These are phyloP conservation scores for Larix sibirica DNA, from an alignment of 83 land plant genomes.

Conservation along the genomic window DNA sequence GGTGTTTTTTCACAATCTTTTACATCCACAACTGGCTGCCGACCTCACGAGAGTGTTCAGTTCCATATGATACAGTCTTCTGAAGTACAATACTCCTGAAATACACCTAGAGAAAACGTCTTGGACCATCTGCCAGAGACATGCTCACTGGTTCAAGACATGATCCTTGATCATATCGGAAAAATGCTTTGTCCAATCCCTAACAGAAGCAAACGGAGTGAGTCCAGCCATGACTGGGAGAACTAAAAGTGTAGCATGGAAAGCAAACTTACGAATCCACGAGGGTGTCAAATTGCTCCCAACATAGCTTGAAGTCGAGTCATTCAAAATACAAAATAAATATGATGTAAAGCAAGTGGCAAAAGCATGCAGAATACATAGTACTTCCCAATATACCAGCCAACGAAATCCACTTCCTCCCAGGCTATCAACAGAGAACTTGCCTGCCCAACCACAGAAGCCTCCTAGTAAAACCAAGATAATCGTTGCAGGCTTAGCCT, in stretches of 20 bases:
- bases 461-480: conserved; percentile 63
- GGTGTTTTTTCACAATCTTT: too few relatives aligned
- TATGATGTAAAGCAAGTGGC: conserved; percentile 49
- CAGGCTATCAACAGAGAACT: conserved; percentile 72
- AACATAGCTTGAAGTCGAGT: conserved; percentile 25
- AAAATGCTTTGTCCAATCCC: conserved; percentile 63
- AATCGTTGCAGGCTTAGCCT: conserved; percentile 75
- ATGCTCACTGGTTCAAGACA: not conserved
- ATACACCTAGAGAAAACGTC: too few relatives aligned
- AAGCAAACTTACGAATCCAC: conserved; percentile 45
- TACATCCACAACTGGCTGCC: too few relatives aligned
- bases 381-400: conserved; percentile 70
- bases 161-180: not conserved
- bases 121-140: too few relatives aligned
- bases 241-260: conserved; percentile 35
- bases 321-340: conserved; percentile 57
- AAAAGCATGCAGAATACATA: conserved; percentile 72
- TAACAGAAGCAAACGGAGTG: conserved; percentile 71
- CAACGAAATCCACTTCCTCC: conserved; percentile 81
- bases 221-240: conserved; percentile 75
- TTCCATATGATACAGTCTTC: too few relatives aligned
- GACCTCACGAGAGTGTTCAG: too few relatives aligned
- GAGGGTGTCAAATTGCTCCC: conserved; percentile 23
- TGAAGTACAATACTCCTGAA: too few relatives aligned
- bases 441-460: conserved; percentile 73